Conservation (phyloP, 1,139 yeast genomes). For the Candida sp. region DNA sequence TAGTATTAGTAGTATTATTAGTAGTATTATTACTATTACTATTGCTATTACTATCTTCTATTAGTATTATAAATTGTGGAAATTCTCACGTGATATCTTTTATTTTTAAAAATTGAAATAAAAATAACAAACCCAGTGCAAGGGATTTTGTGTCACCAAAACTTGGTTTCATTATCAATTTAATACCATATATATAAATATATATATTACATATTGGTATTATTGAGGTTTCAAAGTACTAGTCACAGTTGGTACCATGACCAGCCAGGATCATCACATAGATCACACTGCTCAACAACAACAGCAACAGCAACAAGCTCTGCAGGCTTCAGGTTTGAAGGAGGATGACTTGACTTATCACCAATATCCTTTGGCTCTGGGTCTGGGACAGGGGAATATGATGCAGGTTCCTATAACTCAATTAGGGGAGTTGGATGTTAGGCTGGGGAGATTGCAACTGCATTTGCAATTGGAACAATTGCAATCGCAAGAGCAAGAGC, state of each 20-base stretch:
- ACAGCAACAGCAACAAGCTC: conserved; percentile 19
- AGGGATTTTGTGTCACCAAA: too few species aligned
- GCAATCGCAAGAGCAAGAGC: background rate
- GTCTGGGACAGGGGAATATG: conserved; percentile 10
- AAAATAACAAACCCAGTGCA: too few species aligned
- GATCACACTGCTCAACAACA: conserved; percentile 28
- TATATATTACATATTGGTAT: too few species aligned
- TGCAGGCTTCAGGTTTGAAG: conserved; percentile 14
- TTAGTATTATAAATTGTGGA: too few species aligned
- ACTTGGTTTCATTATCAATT: too few species aligned
- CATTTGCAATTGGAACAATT: background rate
- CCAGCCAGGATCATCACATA: conserved; percentile 22
- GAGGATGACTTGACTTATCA: conserved; percentile 15
- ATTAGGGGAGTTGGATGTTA: background rate
- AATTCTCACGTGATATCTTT: too few species aligned
- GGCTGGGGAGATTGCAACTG: background rate
- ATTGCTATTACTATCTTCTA: too few species aligned
- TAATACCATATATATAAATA: too few species aligned
- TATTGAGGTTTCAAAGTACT: too few species aligned
- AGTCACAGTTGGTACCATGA: conserved; percentile 10
- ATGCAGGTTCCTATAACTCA: conserved; percentile 4
- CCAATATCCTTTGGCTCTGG: conserved; percentile 12
- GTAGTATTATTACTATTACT: too few species aligned
- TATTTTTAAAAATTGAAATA: too few species aligned
- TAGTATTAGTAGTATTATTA: too few species aligned